These are phyloP conservation scores for Excoecaria cochinchinensis DNA, from an alignment of 345 rosid genomes.

Conservation along the genomic window DNA sequence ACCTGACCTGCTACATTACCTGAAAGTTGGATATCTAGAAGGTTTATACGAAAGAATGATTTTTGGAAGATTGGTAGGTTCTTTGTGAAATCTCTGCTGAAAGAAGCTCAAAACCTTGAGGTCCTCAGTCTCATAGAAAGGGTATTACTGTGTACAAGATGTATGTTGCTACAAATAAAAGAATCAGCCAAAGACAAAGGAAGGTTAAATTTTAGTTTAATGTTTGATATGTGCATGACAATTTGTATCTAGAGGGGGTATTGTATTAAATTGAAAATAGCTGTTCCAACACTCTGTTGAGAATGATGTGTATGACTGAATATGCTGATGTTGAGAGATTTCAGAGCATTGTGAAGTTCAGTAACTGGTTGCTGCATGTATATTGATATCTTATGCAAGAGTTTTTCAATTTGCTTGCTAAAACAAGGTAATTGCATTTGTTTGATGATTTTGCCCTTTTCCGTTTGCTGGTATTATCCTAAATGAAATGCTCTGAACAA, in stretches of 20 bases:
- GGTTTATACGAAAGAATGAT: background rate
- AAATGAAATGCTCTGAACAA: background rate
- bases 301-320: background rate
- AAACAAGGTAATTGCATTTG: background rate
- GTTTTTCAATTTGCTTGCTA: background rate
- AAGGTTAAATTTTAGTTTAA: background rate
- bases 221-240: background rate
- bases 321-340: background rate
- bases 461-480: background rate
- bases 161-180: background rate
- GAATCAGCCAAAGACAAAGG: too few species aligned
- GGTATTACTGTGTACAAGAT: background rate
- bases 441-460: background rate
- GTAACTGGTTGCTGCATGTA: background rate
- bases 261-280: background rate
- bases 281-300: background rate
- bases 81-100: background rate
- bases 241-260: background rate
- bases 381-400: background rate
- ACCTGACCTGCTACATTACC: too few species aligned
- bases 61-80: background rate
- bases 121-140: background rate
- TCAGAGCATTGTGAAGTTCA: background rate
- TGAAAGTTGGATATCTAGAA: background rate
- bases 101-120: background rate